Base-by-base conservation (phyloP, 148 eudicot genomes). In the Rhododendron kiyosumense region DNA sequence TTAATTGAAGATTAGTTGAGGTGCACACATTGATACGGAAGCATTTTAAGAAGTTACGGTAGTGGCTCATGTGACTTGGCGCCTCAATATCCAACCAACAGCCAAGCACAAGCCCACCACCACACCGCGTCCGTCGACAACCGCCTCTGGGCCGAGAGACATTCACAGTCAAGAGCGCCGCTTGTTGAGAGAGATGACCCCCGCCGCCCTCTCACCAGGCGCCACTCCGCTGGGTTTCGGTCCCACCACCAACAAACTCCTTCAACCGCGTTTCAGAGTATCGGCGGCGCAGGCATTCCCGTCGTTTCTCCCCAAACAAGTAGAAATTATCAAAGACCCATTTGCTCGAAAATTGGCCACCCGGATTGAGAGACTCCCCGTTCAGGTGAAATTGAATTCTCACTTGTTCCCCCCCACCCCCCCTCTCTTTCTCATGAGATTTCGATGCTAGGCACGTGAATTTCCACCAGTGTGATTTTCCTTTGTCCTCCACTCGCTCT, bases 351-450 rank as follows among this genome's bases (percentile, higher is more conserved):
- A 92, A 51, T 85, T 96, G 86, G 97, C 97, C 71, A 54, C 85
- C 11, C 90, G 97, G 82, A 94, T 96, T 83, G 88, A 95, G 81
- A 92, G 96, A 54, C 84, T 96, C 36, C 97, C 97, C 6, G 95
- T 96, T 1, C 88, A 93, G 93, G 99, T 96, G n/a, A 74, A 11
- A 24, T 12, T 94, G n/a, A 74, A 7, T 28, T 26, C 15, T 67
- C 74, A 10, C 74, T 67, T 67, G 74, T 13, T 28, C 24, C 11
- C 6, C 1, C 30, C 0, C 11, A 20, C 8, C 20, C n/a, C 20
- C n/a, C 6, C 2, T 59, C 8, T 57, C 2, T 61, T 26, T 61
- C 69, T 22, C 69, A 24, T 7, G 49, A 46, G 49, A 46, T 46
- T 46, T 46, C 49, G 49, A 46, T 46, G 49, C 49, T 9, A 26